Evolutionary conservation across 495 filamentous ascomycete species (phyloP).

Genomic region (Beverwykella pulmonaria): DNA sequence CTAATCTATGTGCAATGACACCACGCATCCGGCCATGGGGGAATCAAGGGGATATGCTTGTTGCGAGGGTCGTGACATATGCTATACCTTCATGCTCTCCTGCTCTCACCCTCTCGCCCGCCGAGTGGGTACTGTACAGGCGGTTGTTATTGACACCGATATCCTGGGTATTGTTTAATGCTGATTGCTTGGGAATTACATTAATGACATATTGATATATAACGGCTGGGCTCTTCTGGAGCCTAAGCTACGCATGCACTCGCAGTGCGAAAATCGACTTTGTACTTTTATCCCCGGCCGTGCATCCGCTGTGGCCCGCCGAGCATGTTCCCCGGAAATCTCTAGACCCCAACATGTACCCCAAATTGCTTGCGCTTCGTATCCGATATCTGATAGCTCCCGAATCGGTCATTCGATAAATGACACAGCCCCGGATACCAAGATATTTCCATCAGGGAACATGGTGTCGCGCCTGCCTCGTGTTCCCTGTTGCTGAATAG

Average conservation of each 20-base stretch:
- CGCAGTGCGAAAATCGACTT: background rate
- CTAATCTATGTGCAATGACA: too few species aligned
- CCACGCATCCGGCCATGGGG: background rate
- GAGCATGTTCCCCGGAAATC: background rate
- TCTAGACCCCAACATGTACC: slow-evolving; percentile 1
- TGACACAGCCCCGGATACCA: background rate
- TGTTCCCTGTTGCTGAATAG: background rate
- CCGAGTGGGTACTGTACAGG: too few species aligned
- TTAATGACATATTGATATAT: background rate
- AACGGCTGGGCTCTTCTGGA: background rate
- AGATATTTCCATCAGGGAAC: background rate
- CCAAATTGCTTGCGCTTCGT: background rate
- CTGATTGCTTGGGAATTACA: too few species aligned
- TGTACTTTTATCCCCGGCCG: slow-evolving; percentile 4
- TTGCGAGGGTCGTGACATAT: background rate
- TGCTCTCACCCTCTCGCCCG: too few species aligned
- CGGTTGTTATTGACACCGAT: too few species aligned
- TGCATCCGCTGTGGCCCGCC: background rate
- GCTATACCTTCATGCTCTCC: background rate
- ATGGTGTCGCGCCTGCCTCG: background rate
- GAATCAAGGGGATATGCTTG: background rate
- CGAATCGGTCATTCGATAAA: background rate
- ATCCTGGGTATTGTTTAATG: too few species aligned
- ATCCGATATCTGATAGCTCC: background rate
- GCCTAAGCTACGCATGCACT: background rate